Conservation (phyloP, 1,284 basidiomycete species). For the Vanrija sp. region DNA sequence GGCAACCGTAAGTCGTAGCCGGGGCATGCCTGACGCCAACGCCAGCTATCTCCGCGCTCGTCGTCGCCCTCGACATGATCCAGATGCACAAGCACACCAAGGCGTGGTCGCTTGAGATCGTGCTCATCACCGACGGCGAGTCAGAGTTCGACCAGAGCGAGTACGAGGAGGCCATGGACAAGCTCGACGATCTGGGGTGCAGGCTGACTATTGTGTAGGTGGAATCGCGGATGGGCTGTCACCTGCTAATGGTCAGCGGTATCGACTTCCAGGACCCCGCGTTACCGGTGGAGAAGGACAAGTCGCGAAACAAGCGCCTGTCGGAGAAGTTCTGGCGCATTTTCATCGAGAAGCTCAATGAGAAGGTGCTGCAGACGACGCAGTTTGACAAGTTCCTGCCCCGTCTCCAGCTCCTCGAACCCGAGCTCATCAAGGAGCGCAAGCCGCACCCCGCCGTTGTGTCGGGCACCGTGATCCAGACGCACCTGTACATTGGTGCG, state of each 20-base stretch:
- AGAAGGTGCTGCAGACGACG: conserved; percentile 43
- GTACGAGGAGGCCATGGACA: conserved; percentile 65
- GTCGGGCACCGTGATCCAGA: conserved; percentile 63
- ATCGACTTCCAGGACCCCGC: conserved; percentile 32
- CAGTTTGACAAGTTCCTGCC: conserved; percentile 49
- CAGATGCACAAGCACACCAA: conserved; percentile 54
- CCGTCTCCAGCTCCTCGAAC: conserved; percentile 65
- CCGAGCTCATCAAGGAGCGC: conserved; percentile 64
- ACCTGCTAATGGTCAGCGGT: conserved; percentile 24
- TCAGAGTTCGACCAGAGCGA: conserved; percentile 52
- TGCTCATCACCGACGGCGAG: conserved; percentile 72
- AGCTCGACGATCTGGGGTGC: conserved; percentile 58
- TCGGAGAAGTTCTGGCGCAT: conserved; percentile 73
- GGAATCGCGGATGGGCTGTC: too few relatives aligned
- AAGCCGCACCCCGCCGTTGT: conserved; percentile 64
- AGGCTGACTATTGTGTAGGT: conserved; percentile 60
- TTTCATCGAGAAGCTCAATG: conserved; percentile 53
- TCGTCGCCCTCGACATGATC: conserved; percentile 73
- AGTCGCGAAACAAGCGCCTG: conserved; percentile 50
- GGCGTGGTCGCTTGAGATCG: conserved; percentile 79
- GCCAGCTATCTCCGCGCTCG: conserved; percentile 76
- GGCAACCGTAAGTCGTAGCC: conserved; percentile 37
- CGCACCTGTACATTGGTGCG: conserved; percentile 71
- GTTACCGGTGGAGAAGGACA: conserved; percentile 38
- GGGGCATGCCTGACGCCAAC: background rate